Evolutionary conservation across 176 grass and related monocot genomes (phyloP).

Genomic region (Aegilops speltoides): DNA sequence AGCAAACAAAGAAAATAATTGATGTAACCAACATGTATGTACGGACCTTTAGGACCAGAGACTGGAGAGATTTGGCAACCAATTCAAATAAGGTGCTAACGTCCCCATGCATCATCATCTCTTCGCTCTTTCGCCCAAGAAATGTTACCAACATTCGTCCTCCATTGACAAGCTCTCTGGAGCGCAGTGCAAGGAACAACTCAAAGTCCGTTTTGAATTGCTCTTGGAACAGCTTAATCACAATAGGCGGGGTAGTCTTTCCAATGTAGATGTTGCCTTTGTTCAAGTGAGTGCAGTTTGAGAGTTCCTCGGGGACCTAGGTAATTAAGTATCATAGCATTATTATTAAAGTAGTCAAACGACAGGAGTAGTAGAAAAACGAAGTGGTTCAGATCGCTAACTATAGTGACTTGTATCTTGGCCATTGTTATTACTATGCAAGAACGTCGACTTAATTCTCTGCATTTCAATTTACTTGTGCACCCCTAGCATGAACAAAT

Average conservation of each 20-base stretch:
- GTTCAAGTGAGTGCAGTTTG: constrained; percentile 6
- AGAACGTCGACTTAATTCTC: too few relatives aligned
- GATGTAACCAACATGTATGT: not conserved
- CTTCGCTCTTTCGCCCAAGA: constrained; percentile 1
- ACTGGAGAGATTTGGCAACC: constrained; percentile 12
- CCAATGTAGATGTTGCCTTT: constrained; percentile 34
- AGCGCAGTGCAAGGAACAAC: constrained; percentile 26
- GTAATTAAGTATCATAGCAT: not conserved
- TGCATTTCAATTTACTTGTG: too few relatives aligned
- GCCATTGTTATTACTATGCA: too few relatives aligned
- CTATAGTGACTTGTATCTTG: too few relatives aligned
- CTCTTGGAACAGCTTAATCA: constrained; percentile 29
- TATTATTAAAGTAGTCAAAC: not conserved
- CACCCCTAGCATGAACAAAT: too few relatives aligned
- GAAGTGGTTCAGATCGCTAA: too few relatives aligned
- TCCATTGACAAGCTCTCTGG: constrained; percentile 16
- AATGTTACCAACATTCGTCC: constrained; percentile 43
- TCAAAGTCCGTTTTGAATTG: constrained; percentile 38
- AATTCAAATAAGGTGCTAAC: not conserved
- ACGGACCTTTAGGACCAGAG: constrained; percentile 40
- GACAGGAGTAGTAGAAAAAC: too few relatives aligned
- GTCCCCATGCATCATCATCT: not conserved
- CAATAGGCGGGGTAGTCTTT: not conserved
- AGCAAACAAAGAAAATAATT: too few relatives aligned
- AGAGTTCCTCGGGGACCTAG: constrained; percentile 34